phyloP scores from a whole-genome alignment of 805 yeast genomes.

The Candida maris region DNA sequence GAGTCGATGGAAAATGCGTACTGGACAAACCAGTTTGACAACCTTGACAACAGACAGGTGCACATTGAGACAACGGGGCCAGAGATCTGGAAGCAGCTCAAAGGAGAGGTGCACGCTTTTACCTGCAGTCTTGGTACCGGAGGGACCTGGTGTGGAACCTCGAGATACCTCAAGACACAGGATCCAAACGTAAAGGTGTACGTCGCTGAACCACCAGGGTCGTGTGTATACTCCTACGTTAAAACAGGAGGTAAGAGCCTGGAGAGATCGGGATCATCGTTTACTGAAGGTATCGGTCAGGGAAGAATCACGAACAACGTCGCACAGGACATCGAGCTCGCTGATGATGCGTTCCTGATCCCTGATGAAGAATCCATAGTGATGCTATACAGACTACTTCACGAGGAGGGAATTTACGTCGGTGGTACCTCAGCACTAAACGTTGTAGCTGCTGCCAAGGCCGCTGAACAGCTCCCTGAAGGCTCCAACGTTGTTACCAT shows the following conservation, averaged over 20 bases:
- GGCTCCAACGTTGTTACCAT: constrained; percentile 80
- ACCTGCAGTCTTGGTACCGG: constrained; percentile 93
- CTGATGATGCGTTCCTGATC: constrained; percentile 78
- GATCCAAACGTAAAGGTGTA: constrained; percentile 58
- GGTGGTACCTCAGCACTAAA: constrained; percentile 92
- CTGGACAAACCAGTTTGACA: constrained; percentile 93
- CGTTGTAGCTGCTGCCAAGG: constrained; percentile 81
- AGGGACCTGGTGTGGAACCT: constrained; percentile 84
- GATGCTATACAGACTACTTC: constrained; percentile 78
- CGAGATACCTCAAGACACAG: constrained; percentile 73
- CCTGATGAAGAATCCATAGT: constrained; percentile 77
- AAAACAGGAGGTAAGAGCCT: constrained; percentile 63
- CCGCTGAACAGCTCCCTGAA: constrained; percentile 74
- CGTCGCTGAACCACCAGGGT: constrained; percentile 94
- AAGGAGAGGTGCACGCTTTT: constrained; percentile 77
- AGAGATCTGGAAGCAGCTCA: constrained; percentile 81
- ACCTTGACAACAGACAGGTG: constrained; percentile 81
- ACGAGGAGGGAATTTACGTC: constrained; percentile 85
- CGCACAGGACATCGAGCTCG: constrained; percentile 61
- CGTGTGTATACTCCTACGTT: constrained; percentile 76
- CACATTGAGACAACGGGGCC: constrained; percentile 92
- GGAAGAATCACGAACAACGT: constrained; percentile 87
- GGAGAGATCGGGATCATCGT: constrained; percentile 76
- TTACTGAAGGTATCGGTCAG: constrained; percentile 96
- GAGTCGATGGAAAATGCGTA: constrained; percentile 72